Base-by-base conservation (phyloP, 2,329 filamentous ascomycete species). In the Cadophora gregata region DNA sequence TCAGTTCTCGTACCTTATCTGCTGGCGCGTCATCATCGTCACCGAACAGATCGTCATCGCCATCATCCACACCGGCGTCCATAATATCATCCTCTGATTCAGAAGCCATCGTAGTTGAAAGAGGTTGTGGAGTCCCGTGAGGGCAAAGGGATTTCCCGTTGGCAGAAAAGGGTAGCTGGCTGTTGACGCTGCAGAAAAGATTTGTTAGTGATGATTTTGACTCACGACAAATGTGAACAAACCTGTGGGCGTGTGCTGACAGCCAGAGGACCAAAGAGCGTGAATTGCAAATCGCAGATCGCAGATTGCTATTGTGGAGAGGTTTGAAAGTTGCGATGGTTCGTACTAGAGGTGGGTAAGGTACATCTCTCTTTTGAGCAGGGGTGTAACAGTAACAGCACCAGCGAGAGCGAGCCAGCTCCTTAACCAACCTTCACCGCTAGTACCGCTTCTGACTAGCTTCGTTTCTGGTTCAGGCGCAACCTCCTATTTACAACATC, bases 1-100 rank as follows among this genome's bases (percentile, higher is more conserved):
- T 84, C 50, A 86, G 78, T 67, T 81, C 78, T 67, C 82, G 81
- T 4, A 63, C 48, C 53, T 75, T 72, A 56, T 75, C 74, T 51
- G 70, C 65, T 31, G 70, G 67, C 42, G 66, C 70, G 4, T 77
- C 79, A 48, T 81, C 85, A 61, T 84, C 85, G 65, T 88, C 86
- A 62, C 86, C 87, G 68, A 90, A 89, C 55, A 89, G 82, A 74
- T 89, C 87, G 74, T 87, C 87, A 66, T 80, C 38, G 14, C 38
- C 85, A 59, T 84, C 84, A 64, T 87, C 85, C 36, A 80, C 79
- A 59, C 79, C 71, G 78, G 63, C 86, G 50, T 72, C 70, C 62
- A 74, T 71, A 19, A 73, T 33, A 42, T 75, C 74, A 27, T 77
- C 76, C 60, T 77, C 76, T 31, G 69, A 69, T 10, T 69, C 68